Base-by-base conservation (phyloP, 2,329 filamentous ascomycete species). In the Emergomyces pasteurianus region DNA sequence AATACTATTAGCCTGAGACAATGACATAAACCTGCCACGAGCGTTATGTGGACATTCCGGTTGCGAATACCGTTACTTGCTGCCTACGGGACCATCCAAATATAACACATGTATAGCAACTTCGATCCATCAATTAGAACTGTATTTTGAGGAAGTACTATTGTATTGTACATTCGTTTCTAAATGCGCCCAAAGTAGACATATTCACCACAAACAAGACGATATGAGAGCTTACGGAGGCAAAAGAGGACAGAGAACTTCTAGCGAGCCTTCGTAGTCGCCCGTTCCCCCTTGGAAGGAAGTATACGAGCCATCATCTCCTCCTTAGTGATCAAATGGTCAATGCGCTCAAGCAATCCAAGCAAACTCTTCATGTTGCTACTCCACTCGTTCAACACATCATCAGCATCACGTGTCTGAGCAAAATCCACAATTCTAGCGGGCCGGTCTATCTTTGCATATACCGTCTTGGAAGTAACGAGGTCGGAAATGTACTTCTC, bases 221-320 rank as follows among this genome's bases (percentile, higher is more conserved):
- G 36, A 26, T 6, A 43, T 42, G 21, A n/a, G 40, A 40, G 28
- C 21, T 46, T 18, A 26, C 18, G 21, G 2, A 50, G 46, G 52
- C 18, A 52, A 31, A 46, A 6, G 21, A 46, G 14, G 3, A 55
- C 14, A n/a, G 28, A 34, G 9, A 46, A 8, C 55, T 40, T 46
- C 42, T 58, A 75, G 65, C 68, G 73, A 61, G 71, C 74, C 65
- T 74, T 75, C 59, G 67, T 66, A 10, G 38, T 57, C 26, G 23
- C 40, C 69, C 73, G 74, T 60, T 74, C 73, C 16, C 66, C 65
- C 59, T 73, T 72, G 31, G 73, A 67, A 1, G 90, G 90, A 75
- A 94, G 87, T 70, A 99, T 97, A 62, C 92, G 84, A 47, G 94
- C 94, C 94, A 99, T 99, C 94, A 99, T 99, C 81, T 99, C 94